phyloP scores from a whole-genome alignment of 2,329 filamentous ascomycete species.

The Fusarium temperatum region DNA sequence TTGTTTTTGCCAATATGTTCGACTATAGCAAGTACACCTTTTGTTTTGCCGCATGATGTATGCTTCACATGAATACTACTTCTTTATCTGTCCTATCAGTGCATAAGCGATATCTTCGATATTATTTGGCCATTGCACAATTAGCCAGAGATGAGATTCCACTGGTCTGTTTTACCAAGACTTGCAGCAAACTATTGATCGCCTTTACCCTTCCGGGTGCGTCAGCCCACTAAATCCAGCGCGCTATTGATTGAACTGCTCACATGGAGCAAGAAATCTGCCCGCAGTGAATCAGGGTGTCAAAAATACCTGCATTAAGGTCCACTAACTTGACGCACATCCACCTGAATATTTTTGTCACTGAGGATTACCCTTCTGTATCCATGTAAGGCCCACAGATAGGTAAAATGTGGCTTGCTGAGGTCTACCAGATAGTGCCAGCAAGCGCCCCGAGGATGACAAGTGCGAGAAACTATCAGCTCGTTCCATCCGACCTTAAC shows the following conservation, averaged over 20 bases:
- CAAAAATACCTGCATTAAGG: accelerated
- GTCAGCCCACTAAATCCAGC: not conserved
- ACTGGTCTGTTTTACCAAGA: not conserved
- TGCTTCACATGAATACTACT: accelerated
- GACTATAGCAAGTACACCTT: not conserved
- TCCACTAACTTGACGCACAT: not conserved
- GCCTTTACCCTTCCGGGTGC: not conserved
- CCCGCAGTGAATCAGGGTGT: accelerated
- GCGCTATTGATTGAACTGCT: not conserved
- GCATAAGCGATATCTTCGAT: not conserved
- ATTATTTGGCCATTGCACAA: not conserved
- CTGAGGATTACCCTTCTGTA: no score
- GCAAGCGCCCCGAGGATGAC: no score
- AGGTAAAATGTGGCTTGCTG: not conserved
- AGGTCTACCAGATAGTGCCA: no score
- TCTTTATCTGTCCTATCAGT: not conserved
- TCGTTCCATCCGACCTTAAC: accelerated
- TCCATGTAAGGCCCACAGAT: not conserved
- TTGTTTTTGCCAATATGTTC: not conserved
- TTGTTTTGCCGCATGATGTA: not conserved
- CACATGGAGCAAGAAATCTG: not conserved
- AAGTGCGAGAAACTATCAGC: no score
- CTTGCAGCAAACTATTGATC: not conserved
- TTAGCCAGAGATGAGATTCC: not conserved
- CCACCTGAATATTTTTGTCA: accelerated